A percentile compares a stretch with the other conserved stretches of the same genome.
Evolutionary conservation across 768 basidiomycete genomes (phyloP).

Genomic region (Cystofilobasidium ferigula): DNA sequence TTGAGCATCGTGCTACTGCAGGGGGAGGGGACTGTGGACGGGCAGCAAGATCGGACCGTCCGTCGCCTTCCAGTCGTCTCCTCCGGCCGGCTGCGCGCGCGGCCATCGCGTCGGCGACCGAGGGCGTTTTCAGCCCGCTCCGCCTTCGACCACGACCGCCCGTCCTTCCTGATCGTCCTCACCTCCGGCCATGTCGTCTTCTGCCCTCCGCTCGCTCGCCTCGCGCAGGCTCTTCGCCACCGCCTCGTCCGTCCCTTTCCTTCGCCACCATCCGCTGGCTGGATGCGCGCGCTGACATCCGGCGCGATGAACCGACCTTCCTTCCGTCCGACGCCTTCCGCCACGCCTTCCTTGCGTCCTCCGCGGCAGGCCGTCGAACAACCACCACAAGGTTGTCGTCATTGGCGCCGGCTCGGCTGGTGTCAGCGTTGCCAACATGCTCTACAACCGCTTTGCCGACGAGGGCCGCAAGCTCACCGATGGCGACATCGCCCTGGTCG

Average conservation of each 20-base stretch:
- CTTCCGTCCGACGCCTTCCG: not conserved
- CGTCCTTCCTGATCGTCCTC: not conserved
- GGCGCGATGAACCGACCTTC: not conserved
- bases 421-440: conserved; percentile 64
- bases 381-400: conserved; percentile 65
- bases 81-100: too few relatives aligned
- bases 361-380: conserved; percentile 10
- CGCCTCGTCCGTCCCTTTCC: conserved; percentile 1
- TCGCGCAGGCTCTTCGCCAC: conserved; percentile 17
- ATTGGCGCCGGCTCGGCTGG: conserved; percentile 64
- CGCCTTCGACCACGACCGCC: not conserved
- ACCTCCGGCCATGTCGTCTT: not conserved
- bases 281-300: not conserved
- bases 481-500: conserved; percentile 77
- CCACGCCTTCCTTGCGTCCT: not conserved
- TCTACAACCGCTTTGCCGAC: conserved; percentile 64
- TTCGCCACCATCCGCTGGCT: not conserved
- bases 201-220: conserved; percentile 6
- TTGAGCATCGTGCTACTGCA: not conserved
- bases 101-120: too few relatives aligned
- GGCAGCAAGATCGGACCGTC: not conserved
- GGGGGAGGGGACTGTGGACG: too few relatives aligned
- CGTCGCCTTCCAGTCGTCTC: too few relatives aligned
- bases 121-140: too few relatives aligned
- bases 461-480: conserved; percentile 56